A percentile compares a stretch with the other conserved stretches of the same genome.
These are phyloP conservation scores for Albugo candida DNA, from an alignment of 352 stramenopile species.

Conservation along the genomic window DNA sequence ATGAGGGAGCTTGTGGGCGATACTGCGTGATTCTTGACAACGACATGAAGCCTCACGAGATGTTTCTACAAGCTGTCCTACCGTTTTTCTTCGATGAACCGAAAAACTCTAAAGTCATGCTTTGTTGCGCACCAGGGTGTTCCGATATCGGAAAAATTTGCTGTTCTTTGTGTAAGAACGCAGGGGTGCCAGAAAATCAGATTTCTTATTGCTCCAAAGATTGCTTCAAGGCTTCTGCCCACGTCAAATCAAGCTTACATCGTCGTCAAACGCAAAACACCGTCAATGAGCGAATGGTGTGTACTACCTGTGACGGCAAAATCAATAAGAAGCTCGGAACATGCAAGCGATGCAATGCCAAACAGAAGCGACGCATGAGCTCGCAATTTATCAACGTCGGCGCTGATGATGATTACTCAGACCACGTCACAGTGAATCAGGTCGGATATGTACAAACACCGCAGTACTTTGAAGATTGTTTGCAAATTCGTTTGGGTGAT, in stretches of 20 bases:
- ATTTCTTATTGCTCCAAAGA: slow-evolving; percentile 69
- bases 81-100: slow-evolving; percentile 53
- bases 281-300: slow-evolving; percentile 37
- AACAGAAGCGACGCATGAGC: slow-evolving; percentile 4
- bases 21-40: slow-evolving; percentile 68
- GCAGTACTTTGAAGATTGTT: slow-evolving; percentile 50
- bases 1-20: slow-evolving; percentile 40
- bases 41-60: slow-evolving; percentile 65
- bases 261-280: slow-evolving; percentile 51
- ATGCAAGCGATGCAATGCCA: slow-evolving; percentile 36
- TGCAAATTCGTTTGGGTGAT: slow-evolving; percentile 39
- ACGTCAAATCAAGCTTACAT: slow-evolving; percentile 41
- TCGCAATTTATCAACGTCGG: slow-evolving; percentile 30
- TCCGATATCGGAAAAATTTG: slow-evolving; percentile 57
- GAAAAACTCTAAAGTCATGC: slow-evolving; percentile 42
- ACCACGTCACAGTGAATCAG: slow-evolving; percentile 48
- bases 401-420: slow-evolving; percentile 34
- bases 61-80: slow-evolving; percentile 50
- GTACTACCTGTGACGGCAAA: slow-evolving; percentile 32
- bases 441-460: slow-evolving; percentile 54
- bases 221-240: slow-evolving; percentile 46
- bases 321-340: slow-evolving; percentile 46
- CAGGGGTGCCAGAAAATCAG: slow-evolving; percentile 33
- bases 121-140: slow-evolving; percentile 35
- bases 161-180: slow-evolving; percentile 38